These are phyloP conservation scores for Talaromyces sp. DNA, from an alignment of 2,329 filamentous ascomycete species.

Conservation along the genomic window DNA sequence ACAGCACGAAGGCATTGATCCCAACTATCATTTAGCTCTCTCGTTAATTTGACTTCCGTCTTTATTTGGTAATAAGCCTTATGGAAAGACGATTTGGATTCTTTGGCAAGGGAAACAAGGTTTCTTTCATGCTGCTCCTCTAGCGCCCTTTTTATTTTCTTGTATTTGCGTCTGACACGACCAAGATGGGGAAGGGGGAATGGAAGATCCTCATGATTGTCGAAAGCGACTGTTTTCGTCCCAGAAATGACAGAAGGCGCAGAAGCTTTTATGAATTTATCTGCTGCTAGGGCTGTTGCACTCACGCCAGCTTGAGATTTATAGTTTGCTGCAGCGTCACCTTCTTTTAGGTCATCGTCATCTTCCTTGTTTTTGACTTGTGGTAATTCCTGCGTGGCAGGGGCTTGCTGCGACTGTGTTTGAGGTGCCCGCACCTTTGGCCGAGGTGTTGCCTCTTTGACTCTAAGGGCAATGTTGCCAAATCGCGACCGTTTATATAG, in stretches of 20 bases:
- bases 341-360: not conserved
- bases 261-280: constrained; percentile 11
- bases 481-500: constrained; percentile 14
- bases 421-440: constrained; percentile 4
- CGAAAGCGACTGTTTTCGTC: constrained; percentile 3
- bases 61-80: not conserved
- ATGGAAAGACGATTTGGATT: too few relatives aligned
- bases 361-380: not conserved
- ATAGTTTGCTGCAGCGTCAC: not conserved
- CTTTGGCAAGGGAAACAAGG: too few relatives aligned
- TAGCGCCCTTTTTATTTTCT: not conserved
- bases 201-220: constrained; percentile 6
- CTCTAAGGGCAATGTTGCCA: not conserved
- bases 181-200: constrained; percentile 6
- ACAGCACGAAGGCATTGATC: not conserved
- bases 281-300: constrained; percentile 10
- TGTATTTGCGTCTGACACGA: not conserved
- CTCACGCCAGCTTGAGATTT: constrained; percentile 5
- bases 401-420: not conserved
- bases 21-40: not conserved
- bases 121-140: not conserved
- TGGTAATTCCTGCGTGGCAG: not conserved
- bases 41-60: not conserved
- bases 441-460: not conserved
- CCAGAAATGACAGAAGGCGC: constrained; percentile 11